phyloP scores from a whole-genome alignment of 805 yeast genomes.

The Candida insectorum region DNA sequence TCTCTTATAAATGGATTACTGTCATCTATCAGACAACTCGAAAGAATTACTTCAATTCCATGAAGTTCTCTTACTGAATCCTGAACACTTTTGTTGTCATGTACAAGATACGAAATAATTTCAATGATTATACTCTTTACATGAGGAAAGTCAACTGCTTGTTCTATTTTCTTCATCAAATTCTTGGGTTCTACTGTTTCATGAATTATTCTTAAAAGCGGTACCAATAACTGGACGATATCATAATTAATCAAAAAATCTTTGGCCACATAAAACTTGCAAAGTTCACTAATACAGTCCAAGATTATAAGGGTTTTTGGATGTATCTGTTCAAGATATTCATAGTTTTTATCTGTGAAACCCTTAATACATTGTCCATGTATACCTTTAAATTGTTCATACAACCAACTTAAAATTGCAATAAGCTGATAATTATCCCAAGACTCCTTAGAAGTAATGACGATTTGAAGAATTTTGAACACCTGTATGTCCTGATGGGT shows the following conservation, averaged over 20 bases:
- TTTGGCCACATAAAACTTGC: conserved; percentile 38
- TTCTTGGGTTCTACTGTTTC: conserved; percentile 30
- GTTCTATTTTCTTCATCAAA: conserved; percentile 23
- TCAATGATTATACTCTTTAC: conserved; percentile 67
- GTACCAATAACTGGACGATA: conserved; percentile 30
- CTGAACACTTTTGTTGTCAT: conserved; percentile 54
- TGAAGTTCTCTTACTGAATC: conserved; percentile 62
- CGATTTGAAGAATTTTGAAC: conserved; percentile 32
- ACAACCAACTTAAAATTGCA: conserved; percentile 40
- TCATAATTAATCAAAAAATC: conserved; percentile 40
- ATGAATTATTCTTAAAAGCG: conserved; percentile 40
- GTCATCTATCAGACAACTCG: conserved; percentile 81
- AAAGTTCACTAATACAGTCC: conserved; percentile 41
- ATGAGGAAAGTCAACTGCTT: conserved; percentile 40
- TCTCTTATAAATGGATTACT: conserved; percentile 89
- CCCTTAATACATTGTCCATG: conserved; percentile 9
- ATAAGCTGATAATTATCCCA: conserved; percentile 40
- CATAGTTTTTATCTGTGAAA: conserved; percentile 8
- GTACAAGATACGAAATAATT: conserved; percentile 55
- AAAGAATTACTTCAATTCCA: conserved; percentile 68
- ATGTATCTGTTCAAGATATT: conserved; percentile 11
- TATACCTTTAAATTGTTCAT: conserved; percentile 19
- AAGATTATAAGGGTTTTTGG: conserved; percentile 4
- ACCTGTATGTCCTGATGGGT: conserved; percentile 26
- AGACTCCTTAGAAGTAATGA: conserved; percentile 35